Conservation (phyloP, 306 rosid species). For the Heteromeles arbutifolia region DNA sequence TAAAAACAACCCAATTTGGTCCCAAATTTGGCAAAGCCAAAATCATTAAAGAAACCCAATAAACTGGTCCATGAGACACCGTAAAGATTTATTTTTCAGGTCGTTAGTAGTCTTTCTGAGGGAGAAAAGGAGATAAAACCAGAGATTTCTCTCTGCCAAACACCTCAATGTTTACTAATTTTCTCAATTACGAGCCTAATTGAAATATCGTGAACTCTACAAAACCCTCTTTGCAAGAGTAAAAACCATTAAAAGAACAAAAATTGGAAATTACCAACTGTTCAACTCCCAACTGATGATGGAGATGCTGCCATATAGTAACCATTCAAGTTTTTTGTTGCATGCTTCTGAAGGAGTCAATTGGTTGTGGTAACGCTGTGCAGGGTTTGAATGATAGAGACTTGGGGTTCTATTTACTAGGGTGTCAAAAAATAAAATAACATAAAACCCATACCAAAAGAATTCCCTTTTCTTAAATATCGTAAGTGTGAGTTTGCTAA, state of each 20-base stretch:
- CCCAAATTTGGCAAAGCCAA: background rate
- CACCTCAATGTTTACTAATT: background rate
- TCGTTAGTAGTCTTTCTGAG: background rate
- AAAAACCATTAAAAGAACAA: background rate
- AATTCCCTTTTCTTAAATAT: background rate
- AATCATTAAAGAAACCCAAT: background rate
- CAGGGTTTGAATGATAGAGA: background rate
- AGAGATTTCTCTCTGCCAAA: background rate
- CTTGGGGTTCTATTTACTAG: background rate
- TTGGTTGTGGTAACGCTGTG: background rate
- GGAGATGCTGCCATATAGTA: background rate
- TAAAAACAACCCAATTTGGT: background rate
- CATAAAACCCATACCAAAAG: background rate
- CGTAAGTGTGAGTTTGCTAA: background rate
- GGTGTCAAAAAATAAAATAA: background rate
- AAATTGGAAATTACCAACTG: background rate
- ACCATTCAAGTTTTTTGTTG: background rate
- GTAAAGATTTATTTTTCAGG: background rate
- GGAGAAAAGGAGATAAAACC: background rate
- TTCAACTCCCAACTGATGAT: background rate
- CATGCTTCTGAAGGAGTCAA: too few relatives aligned
- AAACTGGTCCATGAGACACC: background rate
- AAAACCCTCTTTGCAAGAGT: background rate
- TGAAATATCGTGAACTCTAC: background rate
- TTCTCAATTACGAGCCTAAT: background rate